Percentiles rank a stretch among this genome's conserved stretches.
Evolutionary conservation across 2,329 filamentous ascomycete species (phyloP).

Genomic region (Gyromitra esculenta): DNA sequence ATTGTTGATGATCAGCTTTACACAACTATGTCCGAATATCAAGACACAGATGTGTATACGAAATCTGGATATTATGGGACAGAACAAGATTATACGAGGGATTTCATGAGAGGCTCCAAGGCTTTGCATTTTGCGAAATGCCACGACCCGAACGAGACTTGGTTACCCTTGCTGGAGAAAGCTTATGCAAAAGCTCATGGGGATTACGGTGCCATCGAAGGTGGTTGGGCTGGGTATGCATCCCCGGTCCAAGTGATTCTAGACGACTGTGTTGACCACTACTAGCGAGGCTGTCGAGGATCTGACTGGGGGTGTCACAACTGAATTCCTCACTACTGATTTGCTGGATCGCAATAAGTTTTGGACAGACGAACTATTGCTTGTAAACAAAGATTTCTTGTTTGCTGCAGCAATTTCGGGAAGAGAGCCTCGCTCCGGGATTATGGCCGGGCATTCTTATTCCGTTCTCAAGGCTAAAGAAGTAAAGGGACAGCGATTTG

Average conservation of each 20-base stretch:
- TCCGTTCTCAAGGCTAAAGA: constrained; percentile 68
- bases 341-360: constrained; percentile 82
- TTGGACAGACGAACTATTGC: constrained; percentile 81
- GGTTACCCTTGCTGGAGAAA: constrained; percentile 82
- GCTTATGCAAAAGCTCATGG: constrained; percentile 86
- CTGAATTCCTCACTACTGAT: constrained; percentile 73
- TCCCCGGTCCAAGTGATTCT: not conserved
- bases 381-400: constrained; percentile 81
- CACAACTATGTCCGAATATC: constrained; percentile 79
- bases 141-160: constrained; percentile 80
- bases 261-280: constrained; percentile 6
- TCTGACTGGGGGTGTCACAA: constrained; percentile 75
- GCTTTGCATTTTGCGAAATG: constrained; percentile 82
- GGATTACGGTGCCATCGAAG: constrained; percentile 78
- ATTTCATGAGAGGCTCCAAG: constrained; percentile 78
- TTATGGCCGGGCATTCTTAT: constrained; percentile 70
- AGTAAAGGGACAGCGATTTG: constrained; percentile 62
- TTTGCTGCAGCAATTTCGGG: constrained; percentile 63
- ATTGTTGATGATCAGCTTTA: constrained; percentile 93
- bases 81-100: constrained; percentile 75
- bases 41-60: constrained; percentile 63
- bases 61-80: constrained; percentile 63
- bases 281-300: constrained; percentile 69
- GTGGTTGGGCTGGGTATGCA: constrained; percentile 73
- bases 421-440: constrained; percentile 59